Evolutionary conservation across 2,329 filamentous ascomycete species (phyloP), one percentile per base, ranked within the genome.

Genomic region (Diaporthe eres): DNA sequence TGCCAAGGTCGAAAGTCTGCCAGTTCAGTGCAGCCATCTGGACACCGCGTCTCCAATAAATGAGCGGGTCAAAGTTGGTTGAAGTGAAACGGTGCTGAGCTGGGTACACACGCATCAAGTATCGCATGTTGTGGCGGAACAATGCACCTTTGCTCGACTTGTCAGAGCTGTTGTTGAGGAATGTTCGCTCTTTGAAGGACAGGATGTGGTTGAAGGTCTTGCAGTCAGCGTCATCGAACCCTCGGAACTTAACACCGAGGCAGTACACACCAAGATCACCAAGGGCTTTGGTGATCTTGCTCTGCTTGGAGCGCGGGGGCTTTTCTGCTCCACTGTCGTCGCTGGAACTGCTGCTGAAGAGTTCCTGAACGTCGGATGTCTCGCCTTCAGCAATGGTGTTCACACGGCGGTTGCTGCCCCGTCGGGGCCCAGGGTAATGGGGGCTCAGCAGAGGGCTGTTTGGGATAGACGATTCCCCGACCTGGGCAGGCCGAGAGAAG

Each of bases 21-120:
- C 97, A 98, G 85, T 99, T 99, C 77, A 98, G 88, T 0, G 97
- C 97, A 19, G 94, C 95, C 96, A 99, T 98, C 85, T 99, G 97
- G 25, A 98, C 97, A 44, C 97, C 97, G 58, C 95, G 93, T 71
- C 96, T 93, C 97, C 97, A 99, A 82, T 97, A 98, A 77, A 93
- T 92, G 78, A 98, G 90, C 1, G 97, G 97, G 81, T 98, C 95
- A 81, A 98, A 98, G 85, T 99, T 99, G 80, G 94, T 95, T 0
- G 97, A 98, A 47, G 91, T 92, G 74, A 98, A 88, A 39, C 97
- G 93, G 79, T 92, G 92, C 51, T 91, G 93, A 73, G 95, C 94
- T 9, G 97, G 97, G 82, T 99, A 99, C 13, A 98, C 95, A 58
- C 97, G 93, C 91, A 98, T 98, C 81, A 98, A 87, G 82, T 96